Percentiles rank a stretch among this genome's conserved stretches.
phyloP scores from a whole-genome alignment of 2,329 filamentous ascomycete species.

The Cladosporium oxysporum region DNA sequence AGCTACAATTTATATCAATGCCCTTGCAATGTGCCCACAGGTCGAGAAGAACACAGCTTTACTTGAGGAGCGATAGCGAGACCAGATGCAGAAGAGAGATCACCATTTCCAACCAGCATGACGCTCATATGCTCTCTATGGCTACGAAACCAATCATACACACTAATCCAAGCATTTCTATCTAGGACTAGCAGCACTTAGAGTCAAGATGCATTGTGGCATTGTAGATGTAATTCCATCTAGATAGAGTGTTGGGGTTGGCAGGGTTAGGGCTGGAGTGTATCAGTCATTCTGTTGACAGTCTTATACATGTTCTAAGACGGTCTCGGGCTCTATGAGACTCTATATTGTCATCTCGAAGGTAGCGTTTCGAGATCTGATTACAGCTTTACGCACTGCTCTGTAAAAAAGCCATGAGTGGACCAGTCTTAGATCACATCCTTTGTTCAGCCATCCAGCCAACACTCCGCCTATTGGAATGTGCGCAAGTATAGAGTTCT shows the following conservation, averaged over 20 bases:
- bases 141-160: no score
- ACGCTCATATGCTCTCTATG: no score
- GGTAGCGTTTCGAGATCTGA: neutral
- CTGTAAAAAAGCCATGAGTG: neutral
- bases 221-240: neutral
- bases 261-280: neutral
- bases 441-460: neutral
- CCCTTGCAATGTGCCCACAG: no score
- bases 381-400: neutral
- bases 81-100: no score
- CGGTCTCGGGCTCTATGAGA: neutral
- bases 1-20: no score
- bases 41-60: no score
- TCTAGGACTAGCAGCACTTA: no score
- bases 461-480: neutral
- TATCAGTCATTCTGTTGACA: neutral
- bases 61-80: no score
- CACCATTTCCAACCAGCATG: no score
- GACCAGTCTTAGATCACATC: neutral
- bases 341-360: neutral
- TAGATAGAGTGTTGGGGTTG: neutral
- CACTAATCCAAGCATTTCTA: no score
- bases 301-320: neutral
- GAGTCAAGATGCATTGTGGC: no score
- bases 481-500: no score